Conservation (phyloP, 331 rosid genomes). For the Pyracantha coccinea region DNA sequence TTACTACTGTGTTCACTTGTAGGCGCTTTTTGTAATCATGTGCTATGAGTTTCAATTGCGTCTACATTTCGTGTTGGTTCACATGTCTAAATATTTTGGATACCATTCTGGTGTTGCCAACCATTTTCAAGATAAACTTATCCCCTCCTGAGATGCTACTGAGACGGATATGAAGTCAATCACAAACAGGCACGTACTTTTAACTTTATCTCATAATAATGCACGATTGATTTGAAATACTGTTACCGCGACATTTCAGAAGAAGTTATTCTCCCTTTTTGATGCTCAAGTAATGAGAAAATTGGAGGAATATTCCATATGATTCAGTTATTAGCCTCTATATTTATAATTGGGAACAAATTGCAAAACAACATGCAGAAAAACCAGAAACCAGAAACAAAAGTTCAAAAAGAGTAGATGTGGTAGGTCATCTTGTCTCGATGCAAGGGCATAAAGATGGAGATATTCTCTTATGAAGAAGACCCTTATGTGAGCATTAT, state of each 20-base stretch:
- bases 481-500: no score
- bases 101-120: not conserved
- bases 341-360: not conserved
- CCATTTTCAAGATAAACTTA: not conserved
- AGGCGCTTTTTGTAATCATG: constrained; percentile 3
- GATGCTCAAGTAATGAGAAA: not conserved
- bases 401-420: no score
- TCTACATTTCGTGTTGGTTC: not conserved
- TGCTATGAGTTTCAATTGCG: constrained; percentile 7
- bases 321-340: not conserved
- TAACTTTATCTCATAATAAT: no score
- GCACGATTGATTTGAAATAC: not conserved
- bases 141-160: fast-evolving
- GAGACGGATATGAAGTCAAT: not conserved
- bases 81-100: not conserved
- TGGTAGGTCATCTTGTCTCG: no score
- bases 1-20: not conserved
- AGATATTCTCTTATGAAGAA: no score
- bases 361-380: not conserved
- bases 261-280: not conserved
- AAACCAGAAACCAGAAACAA: no score
- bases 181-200: fast-evolving
- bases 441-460: no score
- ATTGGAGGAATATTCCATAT: not conserved
- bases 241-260: no score